These are phyloP conservation scores for Candida adriatica DNA, from an alignment of 805 yeast species.

Conservation along the genomic window DNA sequence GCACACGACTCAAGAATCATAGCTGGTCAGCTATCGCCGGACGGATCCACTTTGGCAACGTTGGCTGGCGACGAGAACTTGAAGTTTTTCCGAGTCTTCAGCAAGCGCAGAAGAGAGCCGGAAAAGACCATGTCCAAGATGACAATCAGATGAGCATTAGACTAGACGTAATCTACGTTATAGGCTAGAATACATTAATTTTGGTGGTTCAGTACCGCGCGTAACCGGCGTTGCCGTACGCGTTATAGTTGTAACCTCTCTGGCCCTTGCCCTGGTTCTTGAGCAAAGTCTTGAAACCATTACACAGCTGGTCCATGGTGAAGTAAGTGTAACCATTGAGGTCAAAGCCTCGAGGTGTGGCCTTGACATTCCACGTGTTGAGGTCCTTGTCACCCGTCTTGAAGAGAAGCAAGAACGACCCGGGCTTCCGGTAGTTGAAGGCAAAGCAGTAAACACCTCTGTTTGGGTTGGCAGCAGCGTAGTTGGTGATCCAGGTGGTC, in stretches of 20 bases:
- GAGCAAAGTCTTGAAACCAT: slow-evolving; percentile 79
- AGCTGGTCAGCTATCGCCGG: slow-evolving; percentile 81
- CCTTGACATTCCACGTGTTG: slow-evolving; percentile 84
- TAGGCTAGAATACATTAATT: no score
- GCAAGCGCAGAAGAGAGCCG: slow-evolving; percentile 35
- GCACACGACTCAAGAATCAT: slow-evolving; percentile 91
- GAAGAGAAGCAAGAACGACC: slow-evolving; percentile 86
- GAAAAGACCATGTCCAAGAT: slow-evolving; percentile 45
- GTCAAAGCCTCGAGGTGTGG: slow-evolving; percentile 81
- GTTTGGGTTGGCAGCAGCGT: slow-evolving; percentile 84
- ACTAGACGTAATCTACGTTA: no score
- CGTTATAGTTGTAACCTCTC: background rate
- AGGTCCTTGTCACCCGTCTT: slow-evolving; percentile 67
- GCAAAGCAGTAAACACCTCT: slow-evolving; percentile 89
- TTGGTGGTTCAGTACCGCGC: no score
- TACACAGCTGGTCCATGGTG: slow-evolving; percentile 82
- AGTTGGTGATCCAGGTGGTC: slow-evolving; percentile 79
- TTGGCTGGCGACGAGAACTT: slow-evolving; percentile 95
- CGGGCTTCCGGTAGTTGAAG: slow-evolving; percentile 84
- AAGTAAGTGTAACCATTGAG: slow-evolving; percentile 78
- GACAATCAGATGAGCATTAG: slow-evolving; percentile 45
- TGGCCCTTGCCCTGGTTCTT: slow-evolving; percentile 15
- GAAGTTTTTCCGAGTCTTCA: slow-evolving; percentile 91
- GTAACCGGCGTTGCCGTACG: no score
- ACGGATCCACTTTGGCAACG: slow-evolving; percentile 84